Conservation (phyloP, 495 filamentous ascomycete species). For the Cladorrhinum samala region DNA sequence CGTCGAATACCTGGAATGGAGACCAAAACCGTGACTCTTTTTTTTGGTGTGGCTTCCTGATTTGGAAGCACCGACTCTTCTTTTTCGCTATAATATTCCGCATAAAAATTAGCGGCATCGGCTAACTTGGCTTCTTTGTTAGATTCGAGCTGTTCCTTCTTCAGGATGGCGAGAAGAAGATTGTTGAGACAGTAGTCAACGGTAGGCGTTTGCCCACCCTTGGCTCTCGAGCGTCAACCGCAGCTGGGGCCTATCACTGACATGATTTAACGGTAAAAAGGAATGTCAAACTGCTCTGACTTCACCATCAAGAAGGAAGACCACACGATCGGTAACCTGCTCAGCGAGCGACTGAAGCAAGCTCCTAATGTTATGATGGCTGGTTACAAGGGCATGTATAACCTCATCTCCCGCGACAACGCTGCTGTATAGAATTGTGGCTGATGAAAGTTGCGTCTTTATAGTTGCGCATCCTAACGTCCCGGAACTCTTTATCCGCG, state of each 20-base stretch:
- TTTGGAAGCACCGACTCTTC: too few relatives aligned
- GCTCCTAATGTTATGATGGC: constrained; percentile 75
- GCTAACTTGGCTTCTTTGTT: constrained; percentile 10
- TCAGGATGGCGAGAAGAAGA: constrained; percentile 82
- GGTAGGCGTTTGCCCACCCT: constrained; percentile 47
- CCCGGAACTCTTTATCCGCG: constrained; percentile 75
- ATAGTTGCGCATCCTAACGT: constrained; percentile 82
- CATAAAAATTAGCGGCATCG: too few relatives aligned
- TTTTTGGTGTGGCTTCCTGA: too few relatives aligned
- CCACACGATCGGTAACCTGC: constrained; percentile 88
- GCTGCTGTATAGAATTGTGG: neutral
- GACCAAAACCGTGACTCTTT: too few relatives aligned
- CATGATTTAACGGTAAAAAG: constrained; percentile 36
- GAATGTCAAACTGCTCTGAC: constrained; percentile 75
- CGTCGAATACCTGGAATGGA: too few relatives aligned
- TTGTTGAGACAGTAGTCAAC: constrained; percentile 75
- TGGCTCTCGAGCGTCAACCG: neutral
- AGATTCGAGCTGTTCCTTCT: constrained; percentile 93
- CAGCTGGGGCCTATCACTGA: neutral
- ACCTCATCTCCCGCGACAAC: neutral
- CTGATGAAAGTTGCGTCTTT: neutral
- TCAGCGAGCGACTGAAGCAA: constrained; percentile 73
- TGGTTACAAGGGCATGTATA: constrained; percentile 68
- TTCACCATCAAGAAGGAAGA: constrained; percentile 97
- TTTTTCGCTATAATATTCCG: too few relatives aligned